These are phyloP conservation scores for Mrakia gelida DNA, from an alignment of 768 basidiomycete genomes.

Conservation along the genomic window DNA sequence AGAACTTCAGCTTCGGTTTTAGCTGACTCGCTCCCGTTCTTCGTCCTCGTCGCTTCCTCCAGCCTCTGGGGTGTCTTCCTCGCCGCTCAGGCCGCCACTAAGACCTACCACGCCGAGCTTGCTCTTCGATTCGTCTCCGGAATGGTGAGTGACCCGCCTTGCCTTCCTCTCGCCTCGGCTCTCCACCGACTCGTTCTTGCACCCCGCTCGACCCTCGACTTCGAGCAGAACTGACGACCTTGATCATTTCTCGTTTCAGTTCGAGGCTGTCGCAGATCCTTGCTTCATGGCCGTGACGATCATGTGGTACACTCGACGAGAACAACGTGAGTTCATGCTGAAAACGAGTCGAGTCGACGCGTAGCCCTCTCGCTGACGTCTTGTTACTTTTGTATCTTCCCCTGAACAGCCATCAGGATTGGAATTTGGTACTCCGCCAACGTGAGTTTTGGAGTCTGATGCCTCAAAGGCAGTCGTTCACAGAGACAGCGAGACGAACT, in stretches of 20 bases:
- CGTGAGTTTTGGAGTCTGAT: too few species aligned
- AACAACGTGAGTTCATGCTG: conserved; percentile 39
- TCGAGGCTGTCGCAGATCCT: conserved; percentile 47
- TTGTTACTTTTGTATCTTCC: too few species aligned
- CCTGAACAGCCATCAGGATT: conserved; percentile 42
- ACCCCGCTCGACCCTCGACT: too few species aligned
- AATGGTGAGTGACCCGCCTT: conserved; percentile 32
- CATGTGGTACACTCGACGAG: conserved; percentile 48
- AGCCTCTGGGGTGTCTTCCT: conserved; percentile 47
- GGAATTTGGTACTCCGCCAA: conserved; percentile 47
- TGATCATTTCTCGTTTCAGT: conserved; percentile 6
- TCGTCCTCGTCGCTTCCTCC: not conserved
- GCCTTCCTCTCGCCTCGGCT: not conserved
- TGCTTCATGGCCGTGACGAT: conserved; percentile 42
- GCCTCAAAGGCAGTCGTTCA: too few species aligned
- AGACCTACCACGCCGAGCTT: conserved; percentile 46
- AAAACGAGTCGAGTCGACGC: too few species aligned
- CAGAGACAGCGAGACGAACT: too few species aligned
- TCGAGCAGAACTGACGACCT: not conserved
- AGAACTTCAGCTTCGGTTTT: not conserved
- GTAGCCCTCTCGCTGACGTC: too few species aligned
- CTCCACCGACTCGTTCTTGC: too few species aligned
- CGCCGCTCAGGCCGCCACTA: conserved; percentile 47
- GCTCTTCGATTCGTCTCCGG: conserved; percentile 47
- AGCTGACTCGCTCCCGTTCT: not conserved